phyloP scores from a whole-genome alignment of 106 monocot species.

The Allium cepa region DNA sequence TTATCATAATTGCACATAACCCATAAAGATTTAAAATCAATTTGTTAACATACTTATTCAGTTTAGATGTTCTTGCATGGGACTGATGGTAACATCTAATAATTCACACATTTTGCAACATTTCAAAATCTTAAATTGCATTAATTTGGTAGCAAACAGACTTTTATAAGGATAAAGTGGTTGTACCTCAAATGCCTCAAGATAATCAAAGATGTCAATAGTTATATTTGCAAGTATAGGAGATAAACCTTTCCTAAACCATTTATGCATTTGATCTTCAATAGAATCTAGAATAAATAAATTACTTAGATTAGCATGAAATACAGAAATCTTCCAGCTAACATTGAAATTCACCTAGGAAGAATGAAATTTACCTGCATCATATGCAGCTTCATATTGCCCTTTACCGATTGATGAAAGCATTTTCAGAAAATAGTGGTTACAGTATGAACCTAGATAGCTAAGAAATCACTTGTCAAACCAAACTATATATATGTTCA shows the following conservation, averaged over 20 bases:
- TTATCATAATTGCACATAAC: no score
- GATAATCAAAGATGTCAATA: slow-evolving; percentile 43
- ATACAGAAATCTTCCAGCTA: neutral
- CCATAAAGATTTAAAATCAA: no score
- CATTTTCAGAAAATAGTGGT: slow-evolving; percentile 85
- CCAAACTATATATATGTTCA: no score
- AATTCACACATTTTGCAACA: no score
- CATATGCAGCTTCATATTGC: slow-evolving; percentile 73
- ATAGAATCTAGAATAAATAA: slow-evolving; percentile 41
- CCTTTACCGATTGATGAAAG: slow-evolving; percentile 77
- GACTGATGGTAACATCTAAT: no score
- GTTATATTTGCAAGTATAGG: slow-evolving; percentile 51
- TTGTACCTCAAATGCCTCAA: slow-evolving; percentile 59
- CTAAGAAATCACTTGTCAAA: no score
- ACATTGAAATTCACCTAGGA: neutral
- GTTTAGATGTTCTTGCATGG: neutral
- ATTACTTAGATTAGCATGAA: neutral
- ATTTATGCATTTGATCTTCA: slow-evolving; percentile 40
- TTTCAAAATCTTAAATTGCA: no score
- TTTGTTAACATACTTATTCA: no score
- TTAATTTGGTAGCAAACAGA: no score
- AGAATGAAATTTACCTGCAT: slow-evolving; percentile 44
- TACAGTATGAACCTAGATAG: slow-evolving; percentile 71
- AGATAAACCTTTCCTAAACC: slow-evolving; percentile 56
- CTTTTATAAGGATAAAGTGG: neutral